phyloP scores from a whole-genome alignment of 495 filamentous ascomycete species.

The Aspergillus heteromorphus region DNA sequence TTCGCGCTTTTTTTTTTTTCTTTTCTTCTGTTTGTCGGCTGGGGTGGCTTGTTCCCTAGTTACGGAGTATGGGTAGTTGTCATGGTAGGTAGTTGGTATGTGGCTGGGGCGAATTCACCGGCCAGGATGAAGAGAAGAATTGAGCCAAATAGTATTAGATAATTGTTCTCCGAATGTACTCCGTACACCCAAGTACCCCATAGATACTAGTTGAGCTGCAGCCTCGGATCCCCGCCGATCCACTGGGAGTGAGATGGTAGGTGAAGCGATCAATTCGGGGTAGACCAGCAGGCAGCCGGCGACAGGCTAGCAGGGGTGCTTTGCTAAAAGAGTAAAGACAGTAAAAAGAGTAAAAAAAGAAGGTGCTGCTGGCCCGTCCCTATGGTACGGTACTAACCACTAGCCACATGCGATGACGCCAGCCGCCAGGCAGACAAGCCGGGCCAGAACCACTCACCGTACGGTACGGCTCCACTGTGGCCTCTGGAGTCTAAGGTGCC shows the following conservation, averaged over 20 bases:
- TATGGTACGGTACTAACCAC: background rate
- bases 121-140: background rate
- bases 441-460: constrained; percentile 5
- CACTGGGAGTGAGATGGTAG: background rate
- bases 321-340: no score
- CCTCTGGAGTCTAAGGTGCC: background rate
- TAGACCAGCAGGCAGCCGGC: background rate
- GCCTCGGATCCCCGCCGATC: constrained; percentile 7
- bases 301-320: no score
- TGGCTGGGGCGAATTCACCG: background rate
- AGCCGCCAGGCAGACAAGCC: constrained; percentile 1
- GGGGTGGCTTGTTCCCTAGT: constrained; percentile 1
- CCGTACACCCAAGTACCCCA: background rate
- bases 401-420: constrained; percentile 7
- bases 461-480: background rate
- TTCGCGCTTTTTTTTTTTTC: constrained; percentile 2
- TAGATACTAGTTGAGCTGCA: background rate
- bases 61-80: background rate
- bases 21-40: constrained; percentile 2
- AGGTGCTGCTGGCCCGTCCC: background rate
- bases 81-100: background rate
- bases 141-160: background rate
- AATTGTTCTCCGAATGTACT: no score
- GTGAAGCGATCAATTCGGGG: constrained; percentile 2
- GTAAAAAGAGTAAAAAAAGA: background rate